Base-by-base conservation (phyloP, 768 basidiomycete species). In the Leccinum disarticulatum region DNA sequence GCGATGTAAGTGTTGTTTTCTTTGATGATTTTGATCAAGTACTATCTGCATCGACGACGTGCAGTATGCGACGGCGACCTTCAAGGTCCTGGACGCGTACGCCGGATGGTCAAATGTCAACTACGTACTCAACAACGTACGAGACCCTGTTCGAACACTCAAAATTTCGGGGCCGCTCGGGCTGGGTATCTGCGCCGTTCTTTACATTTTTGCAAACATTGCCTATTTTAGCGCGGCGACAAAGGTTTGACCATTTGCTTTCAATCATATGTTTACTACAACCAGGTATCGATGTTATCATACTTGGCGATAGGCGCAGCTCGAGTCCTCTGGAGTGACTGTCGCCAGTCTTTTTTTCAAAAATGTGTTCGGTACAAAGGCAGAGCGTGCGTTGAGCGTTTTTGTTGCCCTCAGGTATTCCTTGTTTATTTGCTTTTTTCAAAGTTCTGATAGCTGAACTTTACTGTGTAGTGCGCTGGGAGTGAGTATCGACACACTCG, bases 101-200 rank as follows among this genome's bases (percentile, higher is more conserved):
- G 48, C 67, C 2, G 84, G 84, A 6, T 85, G 84, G 84, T 81
- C 80, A 2, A 81, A 80, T 49, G 80, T 81, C 27, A 84, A 84
- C 64, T 83, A 83, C 55, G 84, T 86, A 17, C 62, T 63, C 27
- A 63, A 63, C 41, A 64, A 64, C 6, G 83, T 87, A 53, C 81
- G 79, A 58, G 73, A 85, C 64, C 85, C 85, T 0, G 77, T 85
- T 4, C 78, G 82, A 33, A 87, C 85, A 7, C 79, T 87, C 55
- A 84, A 83, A 68, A 83, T 86, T 38, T 84, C 85, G 0, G 85
- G 81, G 2, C 84, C 83, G 0, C 80, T 86, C 19, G 84, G 83
- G 1, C 70, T 86, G 10, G 76, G 80, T 6, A 81, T 85, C 31
- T 84, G 83, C 30, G 77, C 83, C 0, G 65, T 75, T 1, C 68